Evolutionary conservation across 2,329 filamentous ascomycete genomes (phyloP).

Genomic region (Fusarium subtropicale): DNA sequence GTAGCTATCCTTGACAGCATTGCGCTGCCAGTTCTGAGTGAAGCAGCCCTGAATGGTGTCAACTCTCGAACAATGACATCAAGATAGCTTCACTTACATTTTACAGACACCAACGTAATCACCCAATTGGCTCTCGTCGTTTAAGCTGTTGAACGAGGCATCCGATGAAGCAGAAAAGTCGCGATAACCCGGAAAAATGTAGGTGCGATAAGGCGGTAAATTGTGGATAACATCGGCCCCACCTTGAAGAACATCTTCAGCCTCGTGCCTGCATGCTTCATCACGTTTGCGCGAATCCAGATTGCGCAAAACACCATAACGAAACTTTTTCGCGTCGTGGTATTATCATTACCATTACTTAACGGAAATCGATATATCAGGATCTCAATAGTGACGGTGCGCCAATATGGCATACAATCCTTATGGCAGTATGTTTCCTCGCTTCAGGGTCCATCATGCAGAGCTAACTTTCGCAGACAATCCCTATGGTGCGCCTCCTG

Average conservation of each 20-base stretch:
- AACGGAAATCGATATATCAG: not conserved
- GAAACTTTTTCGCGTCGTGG: conserved; percentile 4
- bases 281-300: conserved; percentile 35
- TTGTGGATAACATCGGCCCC: conserved; percentile 36
- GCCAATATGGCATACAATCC: conserved; percentile 68
- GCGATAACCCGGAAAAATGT: conserved; percentile 48
- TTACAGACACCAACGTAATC: conserved; percentile 23
- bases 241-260: conserved; percentile 44
- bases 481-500: conserved; percentile 80
- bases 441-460: not conserved
- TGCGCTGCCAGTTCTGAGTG: conserved; percentile 47
- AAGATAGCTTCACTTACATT: conserved; percentile 38
- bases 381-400: conserved; percentile 18
- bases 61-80: not conserved
- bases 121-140: conserved; percentile 42
- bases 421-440: conserved; percentile 63
- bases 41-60: conserved; percentile 44
- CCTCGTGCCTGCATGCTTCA: conserved; percentile 43
- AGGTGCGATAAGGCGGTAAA: conserved; percentile 43
- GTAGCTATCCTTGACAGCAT: conserved; percentile 49
- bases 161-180: conserved; percentile 43
- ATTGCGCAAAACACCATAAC: conserved; percentile 19
- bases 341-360: not conserved
- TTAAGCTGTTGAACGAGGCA: conserved; percentile 21
- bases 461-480: conserved; percentile 49